phyloP scores from a whole-genome alignment of 805 yeast genomes.

The Saccharomycopsis sp. region DNA sequence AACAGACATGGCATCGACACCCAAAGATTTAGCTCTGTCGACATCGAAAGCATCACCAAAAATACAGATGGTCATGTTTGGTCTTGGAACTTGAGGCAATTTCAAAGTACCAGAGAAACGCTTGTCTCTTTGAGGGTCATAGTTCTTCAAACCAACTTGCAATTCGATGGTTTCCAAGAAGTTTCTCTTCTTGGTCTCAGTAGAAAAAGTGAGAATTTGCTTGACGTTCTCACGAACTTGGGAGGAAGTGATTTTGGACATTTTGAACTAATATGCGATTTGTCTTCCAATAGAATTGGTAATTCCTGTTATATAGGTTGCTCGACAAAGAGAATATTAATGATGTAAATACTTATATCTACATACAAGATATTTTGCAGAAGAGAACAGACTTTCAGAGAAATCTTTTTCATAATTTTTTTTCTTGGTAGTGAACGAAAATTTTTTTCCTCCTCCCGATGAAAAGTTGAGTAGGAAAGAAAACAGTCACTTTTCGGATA shows the following conservation, averaged over 20 bases:
- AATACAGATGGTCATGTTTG: conserved; percentile 99
- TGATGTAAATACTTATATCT: not conserved
- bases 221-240: conserved; percentile 97
- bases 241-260: conserved; percentile 87
- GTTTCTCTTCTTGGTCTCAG: conserved; percentile 99
- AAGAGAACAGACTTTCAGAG: not conserved
- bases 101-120: conserved; percentile 99
- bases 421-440: not conserved
- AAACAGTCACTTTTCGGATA: too few relatives aligned
- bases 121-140: conserved; percentile 99
- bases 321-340: conserved; percentile 33
- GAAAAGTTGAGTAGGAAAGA: not conserved
- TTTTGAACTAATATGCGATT: conserved; percentile 30
- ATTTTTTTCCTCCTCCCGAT: not conserved
- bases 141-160: conserved; percentile 99
- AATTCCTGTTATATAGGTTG: conserved; percentile 38
- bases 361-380: not conserved
- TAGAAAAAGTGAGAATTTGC: conserved; percentile 83
- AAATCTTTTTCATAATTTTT: not conserved
- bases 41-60: conserved; percentile 99
- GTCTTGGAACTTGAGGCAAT: conserved; percentile 99
- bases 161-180: conserved; percentile 99
- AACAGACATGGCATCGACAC: conserved; percentile 99
- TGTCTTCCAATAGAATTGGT: conserved; percentile 75
- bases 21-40: conserved; percentile 99